Percentiles rank a stretch among this genome's conserved stretches.
phyloP scores from a whole-genome alignment of 139 green algal genomes.

The Asterochloris sp. region DNA sequence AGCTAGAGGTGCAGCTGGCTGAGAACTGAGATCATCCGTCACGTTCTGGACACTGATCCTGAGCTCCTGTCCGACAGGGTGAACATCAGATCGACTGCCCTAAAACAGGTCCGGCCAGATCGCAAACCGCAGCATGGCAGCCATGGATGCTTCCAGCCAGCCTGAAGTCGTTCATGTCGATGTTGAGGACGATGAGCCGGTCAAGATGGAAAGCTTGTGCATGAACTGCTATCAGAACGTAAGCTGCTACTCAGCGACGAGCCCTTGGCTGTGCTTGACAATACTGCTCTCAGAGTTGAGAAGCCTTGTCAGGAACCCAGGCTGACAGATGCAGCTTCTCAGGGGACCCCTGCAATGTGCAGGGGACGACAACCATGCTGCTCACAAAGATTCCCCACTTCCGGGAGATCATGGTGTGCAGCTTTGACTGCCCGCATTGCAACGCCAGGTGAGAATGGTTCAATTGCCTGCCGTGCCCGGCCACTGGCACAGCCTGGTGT shows the following conservation, averaged over 20 bases:
- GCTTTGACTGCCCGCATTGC: slow-evolving; percentile 65
- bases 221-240: slow-evolving; percentile 36
- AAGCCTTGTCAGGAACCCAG: neutral
- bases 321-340: neutral
- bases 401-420: slow-evolving; percentile 48
- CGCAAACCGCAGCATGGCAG: too few species aligned
- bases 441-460: slow-evolving; percentile 25
- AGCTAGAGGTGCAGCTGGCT: too few species aligned
- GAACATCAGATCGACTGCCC: too few species aligned
- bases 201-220: slow-evolving; percentile 30
- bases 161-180: slow-evolving; percentile 3
- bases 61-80: too few species aligned
- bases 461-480: neutral
- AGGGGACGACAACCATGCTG: slow-evolving; percentile 52
- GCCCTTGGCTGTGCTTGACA: neutral
- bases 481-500: neutral
- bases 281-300: neutral
- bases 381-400: slow-evolving; percentile 57
- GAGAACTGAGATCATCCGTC: too few species aligned
- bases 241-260: neutral
- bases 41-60: too few species aligned
- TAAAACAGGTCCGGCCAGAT: too few species aligned
- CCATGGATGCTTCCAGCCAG: neutral
- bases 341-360: neutral
- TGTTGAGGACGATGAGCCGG: slow-evolving; percentile 13